A percentile compares a stretch with the other conserved stretches of the same genome.
phyloP scores from a whole-genome alignment of 2,329 filamentous ascomycete species.

The Cryphonectria carpinicola region DNA sequence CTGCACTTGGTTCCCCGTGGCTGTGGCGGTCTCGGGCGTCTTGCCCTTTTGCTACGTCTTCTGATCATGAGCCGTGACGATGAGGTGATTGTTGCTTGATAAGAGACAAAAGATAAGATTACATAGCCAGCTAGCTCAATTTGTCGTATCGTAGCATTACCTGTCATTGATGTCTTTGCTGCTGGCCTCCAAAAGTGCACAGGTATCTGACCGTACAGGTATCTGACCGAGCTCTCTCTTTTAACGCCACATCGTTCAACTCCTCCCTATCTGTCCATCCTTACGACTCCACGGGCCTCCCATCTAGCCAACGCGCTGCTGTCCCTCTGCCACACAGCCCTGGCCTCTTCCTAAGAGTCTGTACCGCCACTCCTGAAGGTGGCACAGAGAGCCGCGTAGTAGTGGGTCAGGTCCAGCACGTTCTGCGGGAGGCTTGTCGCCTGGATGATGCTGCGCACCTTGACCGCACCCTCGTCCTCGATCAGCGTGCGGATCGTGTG shows the following conservation, averaged over 20 bases:
- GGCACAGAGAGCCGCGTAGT: constrained; percentile 92
- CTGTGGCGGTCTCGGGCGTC: neutral
- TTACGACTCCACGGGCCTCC: neutral
- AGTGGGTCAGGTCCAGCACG: constrained; percentile 91
- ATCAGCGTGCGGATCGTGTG: constrained; percentile 89
- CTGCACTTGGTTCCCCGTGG: neutral
- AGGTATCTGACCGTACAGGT: constrained; percentile 4
- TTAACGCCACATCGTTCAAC: constrained; percentile 8
- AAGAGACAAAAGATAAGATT: neutral
- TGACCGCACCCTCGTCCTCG: constrained; percentile 96
- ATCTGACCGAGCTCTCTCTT: constrained; percentile 11
- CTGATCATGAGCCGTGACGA: neutral
- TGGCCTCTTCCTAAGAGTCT: constrained; percentile 64
- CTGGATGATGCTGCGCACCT: constrained; percentile 95
- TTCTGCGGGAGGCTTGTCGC: constrained; percentile 91
- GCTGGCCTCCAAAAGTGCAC: neutral
- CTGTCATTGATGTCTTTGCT: neutral
- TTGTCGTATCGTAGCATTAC: constrained; percentile 14
- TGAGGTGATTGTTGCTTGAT: neutral
- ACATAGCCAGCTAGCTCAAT: constrained; percentile 9
- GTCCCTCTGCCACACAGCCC: neutral
- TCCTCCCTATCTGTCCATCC: neutral
- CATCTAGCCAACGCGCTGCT: neutral
- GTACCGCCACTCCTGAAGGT: constrained; percentile 94
- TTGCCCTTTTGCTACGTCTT: neutral